Evolutionary conservation across 2,329 filamentous ascomycete genomes (phyloP), one percentile per base, ranked within the genome.

Genomic region (Nannizziopsis barbatae): DNA sequence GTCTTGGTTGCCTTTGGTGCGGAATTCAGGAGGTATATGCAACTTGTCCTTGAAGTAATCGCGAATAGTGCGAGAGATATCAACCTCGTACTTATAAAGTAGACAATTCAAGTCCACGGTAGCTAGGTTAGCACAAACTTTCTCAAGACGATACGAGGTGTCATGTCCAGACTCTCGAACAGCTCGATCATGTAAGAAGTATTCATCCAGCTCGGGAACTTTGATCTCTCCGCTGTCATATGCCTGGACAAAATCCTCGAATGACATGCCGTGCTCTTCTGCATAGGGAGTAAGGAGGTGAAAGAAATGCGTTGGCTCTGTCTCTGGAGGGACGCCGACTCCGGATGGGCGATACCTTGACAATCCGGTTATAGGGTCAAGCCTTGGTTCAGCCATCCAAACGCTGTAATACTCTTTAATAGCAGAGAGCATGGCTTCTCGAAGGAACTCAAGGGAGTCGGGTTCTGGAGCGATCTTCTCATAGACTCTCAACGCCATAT

Each of bases 151-250:
- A 68, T 96, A 96, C 12, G 86, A 86, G 2, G 92, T 98, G 63
- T 98, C 92, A 65, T 98, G 92, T 10, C 92, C 92, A 14, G 90
- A 95, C 67, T 98, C 92, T 56, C 92, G 83, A 31, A 96, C 89
- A 1, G 90, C 89, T 51, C 92, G 84, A 63, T 98, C 92, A 64
- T 98, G 92, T 62, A 94, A 71, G 70, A 96, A 96, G 68, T 96
- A 98, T 41, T 89, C 81, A 60, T 98, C 92, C 11, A 98, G 74
- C 54, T 94, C 86, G 0, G 89, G 88, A 68, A 96, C 90, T 41
- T 74, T 66, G 20, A 98, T 76, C 45, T 78, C 65, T 15, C 82
- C 79, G 52, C 80, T 66, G 65, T 96, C 96, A 74, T 98, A 98
- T 0, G 85, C 87, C 30, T 80, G 68, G 17, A 95, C 87, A 63